These are phyloP conservation scores for Amaranthus tricolor DNA, from an alignment of 179 eudicot genomes.

Conservation along the genomic window DNA sequence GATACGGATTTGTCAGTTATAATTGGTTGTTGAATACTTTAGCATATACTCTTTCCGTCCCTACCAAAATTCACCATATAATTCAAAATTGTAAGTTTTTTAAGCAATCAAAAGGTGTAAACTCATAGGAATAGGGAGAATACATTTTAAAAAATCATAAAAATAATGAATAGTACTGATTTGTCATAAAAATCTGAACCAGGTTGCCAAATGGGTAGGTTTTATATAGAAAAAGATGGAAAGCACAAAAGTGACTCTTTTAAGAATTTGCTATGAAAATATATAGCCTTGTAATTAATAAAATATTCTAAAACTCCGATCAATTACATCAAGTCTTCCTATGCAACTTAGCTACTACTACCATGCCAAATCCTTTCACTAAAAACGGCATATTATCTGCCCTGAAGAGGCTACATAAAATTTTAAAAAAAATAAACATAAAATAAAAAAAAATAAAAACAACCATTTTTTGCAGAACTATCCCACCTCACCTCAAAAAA, in stretches of 20 bases:
- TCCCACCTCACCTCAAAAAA: neutral
- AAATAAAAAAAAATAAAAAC: neutral
- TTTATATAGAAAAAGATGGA: slow-evolving; percentile 73
- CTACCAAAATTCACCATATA: too few species aligned
- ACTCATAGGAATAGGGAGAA: too few species aligned
- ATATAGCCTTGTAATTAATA: too few species aligned
- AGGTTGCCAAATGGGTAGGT: slow-evolving; percentile 58
- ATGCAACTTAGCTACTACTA: slow-evolving; percentile 12
- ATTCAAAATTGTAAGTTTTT: too few species aligned
- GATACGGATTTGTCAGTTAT: neutral
- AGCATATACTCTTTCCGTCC: neutral
- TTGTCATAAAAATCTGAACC: neutral
- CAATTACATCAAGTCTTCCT: slow-evolving; percentile 7
- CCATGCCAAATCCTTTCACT: slow-evolving; percentile 17
- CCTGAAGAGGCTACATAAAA: slow-evolving; percentile 1
- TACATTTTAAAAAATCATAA: too few species aligned
- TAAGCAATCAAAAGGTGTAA: too few species aligned
- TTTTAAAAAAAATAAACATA: neutral
- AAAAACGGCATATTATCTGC: slow-evolving; percentile 15
- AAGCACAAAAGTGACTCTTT: slow-evolving; percentile 46
- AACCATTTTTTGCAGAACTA: slow-evolving; percentile 15
- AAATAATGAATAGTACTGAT: neutral
- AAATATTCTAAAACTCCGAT: too few species aligned
- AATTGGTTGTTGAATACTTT: neutral
- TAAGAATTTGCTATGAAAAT: too few species aligned